Conservation (phyloP, 2,329 filamentous ascomycete genomes). For the Fusarium coicis region DNA sequence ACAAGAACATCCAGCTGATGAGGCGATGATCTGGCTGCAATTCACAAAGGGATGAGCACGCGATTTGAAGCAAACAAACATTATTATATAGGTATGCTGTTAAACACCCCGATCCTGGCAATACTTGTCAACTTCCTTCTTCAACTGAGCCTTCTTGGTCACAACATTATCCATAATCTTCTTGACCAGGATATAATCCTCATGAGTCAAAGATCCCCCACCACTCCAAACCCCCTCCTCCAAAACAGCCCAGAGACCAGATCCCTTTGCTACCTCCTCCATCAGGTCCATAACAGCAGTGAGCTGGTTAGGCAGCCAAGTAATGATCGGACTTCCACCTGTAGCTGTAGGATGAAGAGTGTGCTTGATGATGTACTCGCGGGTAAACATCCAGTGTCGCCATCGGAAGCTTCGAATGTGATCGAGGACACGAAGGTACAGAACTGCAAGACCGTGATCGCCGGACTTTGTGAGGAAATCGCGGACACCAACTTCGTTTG, state of each 20-base stretch:
- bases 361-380: conserved; percentile 85
- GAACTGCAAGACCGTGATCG: conserved; percentile 58
- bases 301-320: conserved; percentile 86
- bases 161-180: conserved; percentile 74
- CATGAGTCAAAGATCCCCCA: conserved; percentile 24
- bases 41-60: no score
- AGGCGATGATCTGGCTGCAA: not conserved
- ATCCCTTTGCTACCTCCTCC: conserved; percentile 63
- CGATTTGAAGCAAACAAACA: not conserved
- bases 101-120: conserved; percentile 69
- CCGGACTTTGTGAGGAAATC: conserved; percentile 56
- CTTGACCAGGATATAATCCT: conserved; percentile 31
- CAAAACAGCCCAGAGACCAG: conserved; percentile 33
- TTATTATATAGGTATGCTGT: not conserved
- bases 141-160: conserved; percentile 72
- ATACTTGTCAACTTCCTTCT: conserved; percentile 81
- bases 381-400: conserved; percentile 87
- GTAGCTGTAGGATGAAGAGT: conserved; percentile 82
- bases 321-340: conserved; percentile 83
- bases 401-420: conserved; percentile 85
- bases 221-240: conserved; percentile 34
- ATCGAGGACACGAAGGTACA: conserved; percentile 75
- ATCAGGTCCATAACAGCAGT: conserved; percentile 79
- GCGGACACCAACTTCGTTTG: conserved; percentile 63
- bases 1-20: not conserved